Conservation (phyloP, 2,329 filamentous ascomycete species). For the Annulohypoxylon truncatum region DNA sequence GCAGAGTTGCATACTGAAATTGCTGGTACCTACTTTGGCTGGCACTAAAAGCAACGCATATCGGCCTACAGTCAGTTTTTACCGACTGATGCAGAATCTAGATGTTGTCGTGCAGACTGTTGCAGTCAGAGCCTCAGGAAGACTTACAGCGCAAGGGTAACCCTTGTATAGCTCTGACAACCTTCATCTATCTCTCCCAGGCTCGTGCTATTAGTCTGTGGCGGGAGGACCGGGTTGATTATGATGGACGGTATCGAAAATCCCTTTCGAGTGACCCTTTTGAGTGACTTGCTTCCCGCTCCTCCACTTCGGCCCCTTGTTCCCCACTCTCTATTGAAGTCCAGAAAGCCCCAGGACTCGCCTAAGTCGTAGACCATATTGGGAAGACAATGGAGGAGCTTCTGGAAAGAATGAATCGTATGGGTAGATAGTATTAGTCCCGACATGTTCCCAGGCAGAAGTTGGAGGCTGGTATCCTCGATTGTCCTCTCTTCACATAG, state of each 20-base stretch:
- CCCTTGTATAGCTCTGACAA: constrained; percentile 29
- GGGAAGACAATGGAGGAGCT: constrained; percentile 38
- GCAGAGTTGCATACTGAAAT: constrained; percentile 21
- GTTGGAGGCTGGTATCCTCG: constrained; percentile 19
- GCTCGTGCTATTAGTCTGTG: constrained; percentile 14
- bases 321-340: constrained; percentile 42
- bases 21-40: background rate
- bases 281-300: constrained; percentile 47
- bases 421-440: constrained; percentile 42
- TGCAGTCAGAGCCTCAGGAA: constrained; percentile 37
- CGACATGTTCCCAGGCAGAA: constrained; percentile 30
- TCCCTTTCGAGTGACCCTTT: constrained; percentile 32
- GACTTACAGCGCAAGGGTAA: constrained; percentile 25
- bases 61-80: constrained; percentile 12
- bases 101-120: constrained; percentile 11
- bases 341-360: constrained; percentile 17
- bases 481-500: constrained; percentile 18
- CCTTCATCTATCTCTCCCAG: constrained; percentile 17
- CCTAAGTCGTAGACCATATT: constrained; percentile 29
- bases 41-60: constrained; percentile 9
- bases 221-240: constrained; percentile 28
- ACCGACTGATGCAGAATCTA: constrained; percentile 4
- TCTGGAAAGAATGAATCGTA: constrained; percentile 24
- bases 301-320: constrained; percentile 46
- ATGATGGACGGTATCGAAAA: constrained; percentile 37